Base-by-base conservation (phyloP, 2,329 filamentous ascomycete species). In the Gaeumannomyces tritici region DNA sequence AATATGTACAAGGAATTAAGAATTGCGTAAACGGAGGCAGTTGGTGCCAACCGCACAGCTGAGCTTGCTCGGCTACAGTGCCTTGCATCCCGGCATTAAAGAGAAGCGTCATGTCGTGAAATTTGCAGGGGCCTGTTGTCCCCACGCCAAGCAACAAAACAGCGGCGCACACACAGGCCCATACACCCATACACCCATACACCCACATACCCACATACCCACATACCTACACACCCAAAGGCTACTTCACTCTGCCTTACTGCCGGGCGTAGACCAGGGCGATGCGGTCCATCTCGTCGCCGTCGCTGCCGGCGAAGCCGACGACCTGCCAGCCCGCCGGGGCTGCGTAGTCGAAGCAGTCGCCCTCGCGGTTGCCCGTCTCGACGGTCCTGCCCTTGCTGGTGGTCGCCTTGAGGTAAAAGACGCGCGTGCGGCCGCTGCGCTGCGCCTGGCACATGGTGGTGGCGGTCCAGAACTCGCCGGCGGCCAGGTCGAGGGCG, bases 251-350 rank as follows among this genome's bases (percentile, higher is more conserved):
- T n/a, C 3, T 7, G 42, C 42, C 61, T 62, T 72, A 79, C 68
- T 74, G 72, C 21, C 75, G 75, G 24, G 75, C 77, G 64, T 78
- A 81, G 31, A 80, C 70, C 64, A 82, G 78, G 0, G 71, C 82
- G 51, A 86, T 67, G 69, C 80, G 78, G 69, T 86, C 83, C 57
- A 86, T 67, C 71, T 85, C 82, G 63, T 83, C 80, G 0, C 81
- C 83, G 64, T 69, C 72, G 67, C 80, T 77, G 21, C 82, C 81
- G 61, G 79, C 67, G 66, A 79, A 83, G 4, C 82, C 82, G n/a
- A 81, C 77, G 68, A 84, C 79, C 61, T 77, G 76, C 75, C 77
- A 83, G 3, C 80, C 81, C 1, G 64, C 63, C 26, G 78, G 79
- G 2, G 80, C 80, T n/a, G 68, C 71, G 61, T 75, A 79, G 2